Conservation (phyloP, 495 filamentous ascomycete genomes). For the Chaetomium cochliodes region DNA sequence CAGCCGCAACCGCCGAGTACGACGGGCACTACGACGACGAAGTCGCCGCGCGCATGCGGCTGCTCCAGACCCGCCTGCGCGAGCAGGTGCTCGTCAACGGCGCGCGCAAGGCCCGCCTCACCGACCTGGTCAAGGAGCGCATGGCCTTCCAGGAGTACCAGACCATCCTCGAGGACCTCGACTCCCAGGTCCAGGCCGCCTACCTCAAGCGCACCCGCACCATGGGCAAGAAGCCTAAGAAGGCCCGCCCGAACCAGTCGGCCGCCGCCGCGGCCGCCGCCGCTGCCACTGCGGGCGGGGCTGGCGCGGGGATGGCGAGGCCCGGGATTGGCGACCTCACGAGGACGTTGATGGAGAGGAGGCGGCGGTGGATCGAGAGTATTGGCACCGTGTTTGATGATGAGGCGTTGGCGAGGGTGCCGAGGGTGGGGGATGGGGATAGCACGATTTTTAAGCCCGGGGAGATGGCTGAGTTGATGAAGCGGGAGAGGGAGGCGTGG, state of each 20-base stretch:
- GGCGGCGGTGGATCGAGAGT: constrained; percentile 79
- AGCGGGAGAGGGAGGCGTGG: constrained; percentile 71
- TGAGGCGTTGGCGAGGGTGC: constrained; percentile 54
- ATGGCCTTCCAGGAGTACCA: constrained; percentile 95
- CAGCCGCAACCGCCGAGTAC: constrained; percentile 58
- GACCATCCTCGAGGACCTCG: constrained; percentile 95
- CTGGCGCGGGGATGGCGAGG: constrained; percentile 56
- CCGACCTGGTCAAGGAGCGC: constrained; percentile 80
- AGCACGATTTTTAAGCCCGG: constrained; percentile 63
- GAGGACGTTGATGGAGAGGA: constrained; percentile 82
- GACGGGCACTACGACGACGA: constrained; percentile 93
- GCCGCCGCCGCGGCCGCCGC: constrained; percentile 57
- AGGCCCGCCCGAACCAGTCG: constrained; percentile 75
- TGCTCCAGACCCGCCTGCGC: constrained; percentile 77
- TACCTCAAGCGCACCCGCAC: constrained; percentile 96
- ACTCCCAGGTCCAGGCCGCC: constrained; percentile 89
- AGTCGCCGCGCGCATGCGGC: constrained; percentile 81
- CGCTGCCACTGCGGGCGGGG: constrained; percentile 44
- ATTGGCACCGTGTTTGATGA: constrained; percentile 86
- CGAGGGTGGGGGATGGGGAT: constrained; percentile 39
- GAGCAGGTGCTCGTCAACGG: constrained; percentile 82
- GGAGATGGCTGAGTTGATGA: constrained; percentile 54
- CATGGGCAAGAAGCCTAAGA: constrained; percentile 89
- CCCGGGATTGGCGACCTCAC: constrained; percentile 90
- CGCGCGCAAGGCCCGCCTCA: constrained; percentile 79